Evolutionary conservation across 352 stramenopile species (phyloP).

Genomic region (Phytophthora citrophthora): DNA sequence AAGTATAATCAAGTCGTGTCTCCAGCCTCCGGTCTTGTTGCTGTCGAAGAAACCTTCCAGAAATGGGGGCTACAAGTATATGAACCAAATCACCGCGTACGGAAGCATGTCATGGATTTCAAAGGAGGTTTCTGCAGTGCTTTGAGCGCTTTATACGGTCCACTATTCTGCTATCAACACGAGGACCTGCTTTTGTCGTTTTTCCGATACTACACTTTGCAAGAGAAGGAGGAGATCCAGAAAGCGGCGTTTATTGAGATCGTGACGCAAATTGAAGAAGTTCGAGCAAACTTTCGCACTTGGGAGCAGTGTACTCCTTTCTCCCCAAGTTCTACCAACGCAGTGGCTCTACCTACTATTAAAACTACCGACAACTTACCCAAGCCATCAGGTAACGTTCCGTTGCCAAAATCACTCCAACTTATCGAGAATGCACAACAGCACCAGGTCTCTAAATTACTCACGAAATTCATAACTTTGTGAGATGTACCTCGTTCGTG

Average conservation of each 20-base stretch:
- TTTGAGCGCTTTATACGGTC: slow-evolving; percentile 54
- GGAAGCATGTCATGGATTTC: slow-evolving; percentile 66
- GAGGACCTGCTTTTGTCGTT: slow-evolving; percentile 47
- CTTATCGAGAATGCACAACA: slow-evolving; percentile 56
- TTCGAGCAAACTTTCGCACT: slow-evolving; percentile 42
- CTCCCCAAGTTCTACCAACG: neutral
- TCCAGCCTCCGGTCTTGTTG: slow-evolving; percentile 47
- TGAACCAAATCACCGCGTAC: slow-evolving; percentile 47
- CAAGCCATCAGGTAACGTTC: neutral
- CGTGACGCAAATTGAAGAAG: slow-evolving; percentile 64
- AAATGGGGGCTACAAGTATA: slow-evolving; percentile 64
- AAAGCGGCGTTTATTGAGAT: slow-evolving; percentile 62
- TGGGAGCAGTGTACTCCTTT: slow-evolving; percentile 55
- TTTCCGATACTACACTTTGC: slow-evolving; percentile 42
- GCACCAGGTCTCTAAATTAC: slow-evolving; percentile 49
- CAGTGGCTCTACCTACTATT: slow-evolving; percentile 4
- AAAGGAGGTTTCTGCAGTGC: slow-evolving; percentile 54
- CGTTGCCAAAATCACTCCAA: slow-evolving; percentile 24
- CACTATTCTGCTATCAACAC: slow-evolving; percentile 63
- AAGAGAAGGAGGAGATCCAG: slow-evolving; percentile 50
- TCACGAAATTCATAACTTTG: slow-evolving; percentile 47
- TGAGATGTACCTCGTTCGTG: slow-evolving; percentile 9
- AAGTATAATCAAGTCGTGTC: slow-evolving; percentile 48
- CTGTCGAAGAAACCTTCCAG: slow-evolving; percentile 57
- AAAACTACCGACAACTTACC: slow-evolving; percentile 13